Conservation (phyloP, 2,329 filamentous ascomycete species). For the Aspergillus sp. region DNA sequence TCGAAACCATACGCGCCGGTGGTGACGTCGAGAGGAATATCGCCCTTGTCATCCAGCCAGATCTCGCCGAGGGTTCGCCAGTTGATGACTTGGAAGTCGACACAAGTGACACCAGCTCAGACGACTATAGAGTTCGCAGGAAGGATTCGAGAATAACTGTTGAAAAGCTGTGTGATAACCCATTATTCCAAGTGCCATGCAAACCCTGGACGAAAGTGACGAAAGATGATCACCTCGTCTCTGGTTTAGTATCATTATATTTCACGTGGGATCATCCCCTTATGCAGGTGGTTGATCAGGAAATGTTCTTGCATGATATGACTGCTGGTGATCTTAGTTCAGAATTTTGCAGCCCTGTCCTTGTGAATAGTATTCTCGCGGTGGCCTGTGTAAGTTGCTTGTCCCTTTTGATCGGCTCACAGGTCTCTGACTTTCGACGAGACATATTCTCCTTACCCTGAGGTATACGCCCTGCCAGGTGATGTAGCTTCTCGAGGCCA, state of each 20-base stretch:
- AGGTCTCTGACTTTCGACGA: constrained; percentile 18
- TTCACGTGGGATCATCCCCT: constrained; percentile 94
- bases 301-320: constrained; percentile 65
- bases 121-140: constrained; percentile 14
- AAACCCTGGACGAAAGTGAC: constrained; percentile 75
- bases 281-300: constrained; percentile 75
- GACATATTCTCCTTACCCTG: constrained; percentile 38
- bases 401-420: background rate
- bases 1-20: constrained; percentile 30
- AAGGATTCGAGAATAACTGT: constrained; percentile 30
- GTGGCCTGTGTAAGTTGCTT: constrained; percentile 35
- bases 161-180: constrained; percentile 36
- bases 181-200: constrained; percentile 33
- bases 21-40: constrained; percentile 28
- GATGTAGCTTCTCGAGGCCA: constrained; percentile 32
- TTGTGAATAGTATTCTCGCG: constrained; percentile 86
- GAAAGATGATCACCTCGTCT: constrained; percentile 69
- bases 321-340: constrained; percentile 45
- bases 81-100: constrained; percentile 20
- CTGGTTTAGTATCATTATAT: constrained; percentile 86
- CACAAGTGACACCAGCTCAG: constrained; percentile 20
- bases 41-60: constrained; percentile 1
- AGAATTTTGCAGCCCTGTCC: constrained; percentile 75
- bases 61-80: constrained; percentile 1
- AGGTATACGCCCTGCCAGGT: constrained; percentile 26